Evolutionary conservation across 805 yeast genomes (phyloP).

Genomic region (Priceomyces melissophilus): DNA sequence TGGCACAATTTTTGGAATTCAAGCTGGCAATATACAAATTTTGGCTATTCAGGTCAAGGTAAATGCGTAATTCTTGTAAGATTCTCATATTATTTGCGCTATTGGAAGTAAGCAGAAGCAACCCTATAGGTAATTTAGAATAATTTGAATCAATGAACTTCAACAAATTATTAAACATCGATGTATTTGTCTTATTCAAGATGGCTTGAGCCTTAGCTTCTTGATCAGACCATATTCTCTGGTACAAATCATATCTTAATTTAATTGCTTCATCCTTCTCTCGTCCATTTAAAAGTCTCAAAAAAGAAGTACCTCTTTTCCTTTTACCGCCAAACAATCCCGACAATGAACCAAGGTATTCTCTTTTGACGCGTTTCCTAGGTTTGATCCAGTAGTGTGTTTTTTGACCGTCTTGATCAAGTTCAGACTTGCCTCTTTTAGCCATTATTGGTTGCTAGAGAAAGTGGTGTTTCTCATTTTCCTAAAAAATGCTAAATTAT

Average conservation of each 20-base stretch:
- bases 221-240: conserved; percentile 28
- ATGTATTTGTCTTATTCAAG: conserved; percentile 30
- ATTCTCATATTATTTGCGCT: conserved; percentile 39
- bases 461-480: background rate
- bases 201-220: conserved; percentile 22
- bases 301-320: conserved; percentile 18
- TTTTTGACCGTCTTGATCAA: conserved; percentile 23
- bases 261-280: conserved; percentile 20
- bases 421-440: conserved; percentile 6
- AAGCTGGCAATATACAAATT: conserved; percentile 23
- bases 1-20: conserved; percentile 29
- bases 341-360: background rate
- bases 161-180: conserved; percentile 24
- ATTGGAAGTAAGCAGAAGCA: conserved; percentile 36
- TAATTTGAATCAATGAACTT: conserved; percentile 17
- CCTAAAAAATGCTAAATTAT: background rate
- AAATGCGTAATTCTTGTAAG: conserved; percentile 29
- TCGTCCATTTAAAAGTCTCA: conserved; percentile 18
- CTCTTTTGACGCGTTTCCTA: conserved; percentile 3
- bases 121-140: conserved; percentile 28
- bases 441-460: conserved; percentile 3
- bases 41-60: conserved; percentile 9
- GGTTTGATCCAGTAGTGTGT: conserved; percentile 31
- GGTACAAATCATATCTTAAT: conserved; percentile 21
- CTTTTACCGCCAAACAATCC: conserved; percentile 2